Conservation (phyloP, 495 filamentous ascomycete genomes). For the Clavariopsis aquatica region DNA sequence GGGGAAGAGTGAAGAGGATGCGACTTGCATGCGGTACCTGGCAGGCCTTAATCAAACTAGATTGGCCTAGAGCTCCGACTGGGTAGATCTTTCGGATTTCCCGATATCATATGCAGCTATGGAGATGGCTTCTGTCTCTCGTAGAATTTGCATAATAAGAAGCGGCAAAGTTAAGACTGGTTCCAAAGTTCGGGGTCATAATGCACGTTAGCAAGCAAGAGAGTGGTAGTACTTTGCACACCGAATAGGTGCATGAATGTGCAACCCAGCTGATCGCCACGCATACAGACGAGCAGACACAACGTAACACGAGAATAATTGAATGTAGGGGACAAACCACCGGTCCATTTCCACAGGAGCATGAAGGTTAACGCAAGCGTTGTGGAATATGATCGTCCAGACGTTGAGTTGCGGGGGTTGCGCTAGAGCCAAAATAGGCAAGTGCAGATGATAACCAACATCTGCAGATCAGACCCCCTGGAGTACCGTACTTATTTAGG, state of each 20-base stretch:
- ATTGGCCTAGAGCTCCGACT: neutral
- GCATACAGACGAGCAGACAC: too few species aligned
- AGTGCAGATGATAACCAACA: neutral
- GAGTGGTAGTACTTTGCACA: neutral
- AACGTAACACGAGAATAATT: too few species aligned
- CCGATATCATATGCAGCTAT: neutral
- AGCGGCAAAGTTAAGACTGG: neutral
- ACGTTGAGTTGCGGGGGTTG: neutral
- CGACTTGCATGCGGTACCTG: slow-evolving; percentile 2
- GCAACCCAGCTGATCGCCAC: neutral
- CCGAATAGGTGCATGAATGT: too few species aligned
- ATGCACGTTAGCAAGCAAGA: neutral
- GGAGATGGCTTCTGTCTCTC: neutral
- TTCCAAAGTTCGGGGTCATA: neutral
- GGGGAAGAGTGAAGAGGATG: neutral
- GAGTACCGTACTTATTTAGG: neutral
- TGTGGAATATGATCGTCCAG: slow-evolving; percentile 11
- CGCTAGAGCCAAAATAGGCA: neutral
- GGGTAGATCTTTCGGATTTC: neutral
- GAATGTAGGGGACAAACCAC: neutral
- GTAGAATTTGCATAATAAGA: neutral
- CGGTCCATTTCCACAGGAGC: too few species aligned
- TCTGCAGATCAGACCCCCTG: too few species aligned
- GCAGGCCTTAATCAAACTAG: slow-evolving; percentile 13
- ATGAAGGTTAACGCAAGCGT: slow-evolving; percentile 22